These are phyloP conservation scores for Eremothecium cymbalariae DNA, from an alignment of 1,139 yeast genomes.

Conservation along the genomic window DNA sequence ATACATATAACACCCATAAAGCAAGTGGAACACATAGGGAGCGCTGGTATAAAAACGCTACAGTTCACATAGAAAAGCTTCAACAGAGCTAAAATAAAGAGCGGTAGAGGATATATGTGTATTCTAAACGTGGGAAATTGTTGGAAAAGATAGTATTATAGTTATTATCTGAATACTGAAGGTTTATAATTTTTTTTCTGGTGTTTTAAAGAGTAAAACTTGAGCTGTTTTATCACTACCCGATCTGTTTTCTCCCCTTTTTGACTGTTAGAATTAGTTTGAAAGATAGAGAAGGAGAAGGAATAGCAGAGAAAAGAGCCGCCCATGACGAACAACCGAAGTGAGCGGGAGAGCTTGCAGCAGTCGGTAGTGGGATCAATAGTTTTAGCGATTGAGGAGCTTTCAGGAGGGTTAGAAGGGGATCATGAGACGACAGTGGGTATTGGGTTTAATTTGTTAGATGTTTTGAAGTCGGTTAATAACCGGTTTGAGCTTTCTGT, in stretches of 20 bases:
- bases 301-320: slow-evolving; percentile 1
- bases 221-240: not conserved
- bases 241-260: slow-evolving; percentile 1
- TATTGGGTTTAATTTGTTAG: slow-evolving; percentile 6
- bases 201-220: not conserved
- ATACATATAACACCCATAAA: too few species aligned
- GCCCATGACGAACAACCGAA: slow-evolving; percentile 2
- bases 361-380: slow-evolving; percentile 5
- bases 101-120: too few species aligned
- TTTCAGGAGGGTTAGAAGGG: slow-evolving; percentile 1
- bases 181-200: not conserved
- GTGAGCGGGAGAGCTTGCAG: slow-evolving; percentile 2
- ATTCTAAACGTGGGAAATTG: too few species aligned
- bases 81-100: too few species aligned
- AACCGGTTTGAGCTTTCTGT: slow-evolving; percentile 1
- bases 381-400: slow-evolving; percentile 3
- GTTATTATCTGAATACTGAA: not conserved
- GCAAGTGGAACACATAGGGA: too few species aligned
- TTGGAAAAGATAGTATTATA: too few species aligned
- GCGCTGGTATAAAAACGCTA: too few species aligned
- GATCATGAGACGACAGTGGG: slow-evolving; percentile 4
- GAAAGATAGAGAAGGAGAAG: not conserved
- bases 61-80: too few species aligned
- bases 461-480: slow-evolving; percentile 3
- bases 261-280: not conserved